Percentiles rank a stretch among this genome's conserved stretches.
Conservation (phyloP, 2,329 filamentous ascomycete species). For the Eutypella sp. region DNA sequence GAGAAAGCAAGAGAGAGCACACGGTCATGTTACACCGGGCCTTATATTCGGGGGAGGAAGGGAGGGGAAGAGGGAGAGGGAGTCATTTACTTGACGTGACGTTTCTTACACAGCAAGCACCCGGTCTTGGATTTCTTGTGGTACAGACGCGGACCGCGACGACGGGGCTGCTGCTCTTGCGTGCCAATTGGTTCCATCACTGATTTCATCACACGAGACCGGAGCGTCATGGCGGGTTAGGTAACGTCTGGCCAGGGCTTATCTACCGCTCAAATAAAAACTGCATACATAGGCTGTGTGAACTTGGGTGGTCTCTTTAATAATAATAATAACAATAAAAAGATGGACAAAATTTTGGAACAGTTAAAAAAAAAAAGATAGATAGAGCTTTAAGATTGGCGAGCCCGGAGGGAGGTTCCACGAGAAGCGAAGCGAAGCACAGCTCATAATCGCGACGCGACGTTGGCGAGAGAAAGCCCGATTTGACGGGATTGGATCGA, state of each 20-base stretch:
- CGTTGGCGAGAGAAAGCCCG: too few species aligned
- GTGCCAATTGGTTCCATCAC: conserved; percentile 2
- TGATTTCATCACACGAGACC: too few species aligned
- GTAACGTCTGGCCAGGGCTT: neutral
- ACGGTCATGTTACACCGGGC: conserved; percentile 10
- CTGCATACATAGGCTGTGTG: neutral
- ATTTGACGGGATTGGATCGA: too few species aligned
- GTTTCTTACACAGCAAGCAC: conserved; percentile 25
- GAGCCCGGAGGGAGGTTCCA: too few species aligned
- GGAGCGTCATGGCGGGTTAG: neutral
- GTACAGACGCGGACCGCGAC: conserved; percentile 27
- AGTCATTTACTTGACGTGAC: conserved; percentile 21
- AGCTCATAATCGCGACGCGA: too few species aligned
- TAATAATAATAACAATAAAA: too few species aligned
- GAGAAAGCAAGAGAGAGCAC: conserved; percentile 4
- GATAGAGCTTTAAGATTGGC: too few species aligned
- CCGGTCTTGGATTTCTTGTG: conserved; percentile 29
- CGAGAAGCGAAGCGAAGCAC: too few species aligned
- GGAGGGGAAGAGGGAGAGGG: neutral
- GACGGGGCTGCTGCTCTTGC: conserved; percentile 17
- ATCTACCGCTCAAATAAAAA: neutral
- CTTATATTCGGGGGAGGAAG: too few species aligned
- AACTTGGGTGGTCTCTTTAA: neutral
- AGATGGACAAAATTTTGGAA: too few species aligned
- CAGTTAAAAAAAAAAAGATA: too few species aligned